Conservation (phyloP, 352 stramenopile species). For the Elongisporangium prolatum region DNA sequence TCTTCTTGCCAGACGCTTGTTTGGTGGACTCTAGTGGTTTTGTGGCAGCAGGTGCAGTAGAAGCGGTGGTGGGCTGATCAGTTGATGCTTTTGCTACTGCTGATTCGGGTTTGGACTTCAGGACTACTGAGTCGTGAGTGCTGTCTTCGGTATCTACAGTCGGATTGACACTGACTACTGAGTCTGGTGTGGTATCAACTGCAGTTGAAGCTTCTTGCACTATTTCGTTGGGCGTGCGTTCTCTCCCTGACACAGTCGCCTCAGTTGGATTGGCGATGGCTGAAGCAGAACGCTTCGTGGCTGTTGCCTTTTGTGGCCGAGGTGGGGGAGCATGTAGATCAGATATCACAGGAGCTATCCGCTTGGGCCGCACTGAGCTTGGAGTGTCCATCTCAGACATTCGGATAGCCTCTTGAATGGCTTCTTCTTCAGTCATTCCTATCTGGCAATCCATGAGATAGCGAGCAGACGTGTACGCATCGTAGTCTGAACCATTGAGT, state of each 20-base stretch:
- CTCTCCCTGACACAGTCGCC: not conserved
- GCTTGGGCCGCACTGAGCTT: constrained; percentile 9
- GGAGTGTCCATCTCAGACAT: constrained; percentile 20
- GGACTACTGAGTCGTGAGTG: not conserved
- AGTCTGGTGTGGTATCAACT: not conserved
- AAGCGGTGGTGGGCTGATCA: not conserved
- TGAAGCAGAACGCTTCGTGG: not conserved
- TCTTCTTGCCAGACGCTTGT: not conserved
- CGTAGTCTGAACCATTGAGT: not conserved
- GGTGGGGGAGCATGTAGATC: not conserved
- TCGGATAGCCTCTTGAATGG: constrained; percentile 22
- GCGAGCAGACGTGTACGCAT: not conserved
- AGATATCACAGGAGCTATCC: not conserved
- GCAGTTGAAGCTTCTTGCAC: not conserved
- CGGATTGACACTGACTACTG: not conserved
- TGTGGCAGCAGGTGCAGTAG: not conserved
- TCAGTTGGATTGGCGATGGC: not conserved
- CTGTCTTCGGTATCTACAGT: not conserved
- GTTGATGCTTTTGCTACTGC: not conserved
- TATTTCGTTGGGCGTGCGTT: no score
- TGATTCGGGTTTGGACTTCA: not conserved
- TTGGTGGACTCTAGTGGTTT: not conserved
- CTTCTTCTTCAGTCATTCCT: constrained; percentile 27
- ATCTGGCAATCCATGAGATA: constrained; percentile 26
- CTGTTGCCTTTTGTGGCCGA: not conserved